phyloP scores from a whole-genome alignment of 2,329 filamentous ascomycete species.

The Xylaria sp. region DNA sequence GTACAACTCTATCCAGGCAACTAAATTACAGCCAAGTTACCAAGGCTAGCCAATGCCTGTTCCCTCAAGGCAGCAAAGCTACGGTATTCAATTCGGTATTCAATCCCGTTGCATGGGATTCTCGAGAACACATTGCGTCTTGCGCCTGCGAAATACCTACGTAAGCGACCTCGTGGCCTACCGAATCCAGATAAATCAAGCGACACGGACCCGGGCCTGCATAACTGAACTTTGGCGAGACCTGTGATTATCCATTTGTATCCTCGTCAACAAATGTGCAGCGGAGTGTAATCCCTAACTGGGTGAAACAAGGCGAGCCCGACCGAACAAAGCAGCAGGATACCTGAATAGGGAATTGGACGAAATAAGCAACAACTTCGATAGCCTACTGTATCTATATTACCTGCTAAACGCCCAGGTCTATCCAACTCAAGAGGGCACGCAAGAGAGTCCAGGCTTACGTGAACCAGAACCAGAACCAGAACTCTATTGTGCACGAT shows the following conservation, averaged over 20 bases:
- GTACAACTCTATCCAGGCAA: slow-evolving; percentile 25
- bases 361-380: not conserved
- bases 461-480: not conserved
- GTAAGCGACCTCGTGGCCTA: slow-evolving; percentile 16
- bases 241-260: slow-evolving; percentile 7
- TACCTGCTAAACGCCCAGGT: not conserved
- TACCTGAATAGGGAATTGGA: slow-evolving; percentile 23
- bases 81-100: slow-evolving; percentile 1
- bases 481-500: not conserved
- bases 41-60: slow-evolving; percentile 1
- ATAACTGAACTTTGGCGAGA: slow-evolving; percentile 22
- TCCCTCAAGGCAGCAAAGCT: slow-evolving; percentile 7
- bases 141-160: slow-evolving; percentile 1
- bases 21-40: slow-evolving; percentile 35
- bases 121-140: slow-evolving; percentile 16
- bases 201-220: slow-evolving; percentile 28
- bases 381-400: slow-evolving; percentile 1
- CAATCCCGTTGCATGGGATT: slow-evolving; percentile 16
- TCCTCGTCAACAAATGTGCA: slow-evolving; percentile 14
- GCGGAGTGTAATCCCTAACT: not conserved
- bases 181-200: slow-evolving; percentile 35
- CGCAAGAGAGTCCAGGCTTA: not conserved
- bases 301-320: slow-evolving; percentile 30
- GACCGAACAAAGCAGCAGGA: not conserved
- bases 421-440: not conserved